These are phyloP conservation scores for Trypanosoma lewisi DNA, from an alignment of 208 protist genomes.

Conservation along the genomic window DNA sequence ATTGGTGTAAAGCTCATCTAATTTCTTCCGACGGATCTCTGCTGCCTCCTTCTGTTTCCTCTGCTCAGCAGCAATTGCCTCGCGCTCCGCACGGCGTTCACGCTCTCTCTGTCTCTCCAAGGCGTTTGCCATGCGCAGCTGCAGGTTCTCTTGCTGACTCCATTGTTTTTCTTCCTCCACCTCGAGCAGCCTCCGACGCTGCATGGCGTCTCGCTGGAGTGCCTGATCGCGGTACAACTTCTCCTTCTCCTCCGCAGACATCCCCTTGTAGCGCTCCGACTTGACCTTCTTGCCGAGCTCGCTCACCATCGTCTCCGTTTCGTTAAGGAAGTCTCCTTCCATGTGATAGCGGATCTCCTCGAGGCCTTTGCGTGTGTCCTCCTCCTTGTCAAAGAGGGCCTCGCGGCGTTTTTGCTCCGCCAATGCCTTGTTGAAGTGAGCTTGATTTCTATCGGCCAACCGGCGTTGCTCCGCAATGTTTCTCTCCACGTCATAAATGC, in stretches of 20 bases:
- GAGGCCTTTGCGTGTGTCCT: conserved; percentile 76
- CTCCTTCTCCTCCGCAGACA: conserved; percentile 51
- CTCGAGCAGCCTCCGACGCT: conserved; percentile 77
- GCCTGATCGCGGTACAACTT: conserved; percentile 66
- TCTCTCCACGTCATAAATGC: conserved; percentile 78
- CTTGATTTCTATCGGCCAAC: conserved; percentile 61
- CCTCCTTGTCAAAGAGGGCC: conserved; percentile 65
- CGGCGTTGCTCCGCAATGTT: conserved; percentile 71
- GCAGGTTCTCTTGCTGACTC: conserved; percentile 86
- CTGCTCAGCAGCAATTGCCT: conserved; percentile 62
- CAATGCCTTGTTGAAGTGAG: conserved; percentile 88
- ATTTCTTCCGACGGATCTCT: conserved; percentile 40
- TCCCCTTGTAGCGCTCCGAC: conserved; percentile 81
- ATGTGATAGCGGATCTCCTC: conserved; percentile 91
- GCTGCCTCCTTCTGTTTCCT: conserved; percentile 59
- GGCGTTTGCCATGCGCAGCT: conserved; percentile 84
- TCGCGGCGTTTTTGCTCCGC: conserved; percentile 85
- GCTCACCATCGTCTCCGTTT: conserved; percentile 74
- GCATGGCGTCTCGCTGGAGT: conserved; percentile 74
- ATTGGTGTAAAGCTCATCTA: conserved; percentile 86
- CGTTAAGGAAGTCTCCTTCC: conserved; percentile 88
- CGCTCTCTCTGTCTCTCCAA: conserved; percentile 84
- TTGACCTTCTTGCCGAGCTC: conserved; percentile 72
- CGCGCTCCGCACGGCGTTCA: conserved; percentile 68
- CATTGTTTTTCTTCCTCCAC: conserved; percentile 88